These are phyloP conservation scores for Magnolia kwangsiensis DNA, from an alignment of 164 flowering plant genomes.

Conservation along the genomic window DNA sequence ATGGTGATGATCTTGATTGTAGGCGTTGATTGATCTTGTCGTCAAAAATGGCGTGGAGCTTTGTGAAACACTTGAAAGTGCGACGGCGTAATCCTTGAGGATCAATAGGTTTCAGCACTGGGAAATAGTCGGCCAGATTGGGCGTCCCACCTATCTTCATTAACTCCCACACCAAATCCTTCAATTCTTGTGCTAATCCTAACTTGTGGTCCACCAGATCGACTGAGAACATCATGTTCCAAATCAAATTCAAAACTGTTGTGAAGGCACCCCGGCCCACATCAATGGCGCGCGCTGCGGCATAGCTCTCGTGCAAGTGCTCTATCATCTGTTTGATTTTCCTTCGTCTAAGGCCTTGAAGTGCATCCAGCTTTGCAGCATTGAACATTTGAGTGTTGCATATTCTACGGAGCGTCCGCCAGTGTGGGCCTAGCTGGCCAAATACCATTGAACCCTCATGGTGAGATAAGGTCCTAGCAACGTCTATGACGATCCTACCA, in stretches of 20 bases:
- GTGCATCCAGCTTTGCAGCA: slow-evolving; percentile 1
- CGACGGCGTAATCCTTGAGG: slow-evolving; percentile 11
- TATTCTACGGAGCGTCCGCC: slow-evolving; percentile 5
- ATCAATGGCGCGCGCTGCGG: background rate
- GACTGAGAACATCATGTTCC: slow-evolving; percentile 8
- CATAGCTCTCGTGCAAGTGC: background rate
- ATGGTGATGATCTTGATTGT: background rate
- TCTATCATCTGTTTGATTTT: slow-evolving; percentile 3
- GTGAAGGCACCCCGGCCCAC: background rate
- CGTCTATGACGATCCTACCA: slow-evolving; percentile 2
- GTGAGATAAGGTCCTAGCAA: background rate
- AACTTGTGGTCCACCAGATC: slow-evolving; percentile 1
- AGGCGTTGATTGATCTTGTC: too few species aligned
- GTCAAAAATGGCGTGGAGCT: too few species aligned
- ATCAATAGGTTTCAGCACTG: background rate
- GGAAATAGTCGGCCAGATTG: slow-evolving; percentile 11
- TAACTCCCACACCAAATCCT: slow-evolving; percentile 4
- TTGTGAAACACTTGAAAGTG: too few species aligned
- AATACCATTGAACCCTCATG: slow-evolving; percentile 1
- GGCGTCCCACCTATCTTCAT: slow-evolving; percentile 7
- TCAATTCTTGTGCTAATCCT: background rate
- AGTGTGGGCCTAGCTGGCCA: background rate
- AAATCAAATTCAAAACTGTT: slow-evolving; percentile 11
- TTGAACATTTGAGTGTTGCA: slow-evolving; percentile 2
- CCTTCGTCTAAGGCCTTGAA: background rate